Base-by-base conservation (phyloP, 2,329 filamentous ascomycete genomes). In the Diaporthe citriasiana region DNA sequence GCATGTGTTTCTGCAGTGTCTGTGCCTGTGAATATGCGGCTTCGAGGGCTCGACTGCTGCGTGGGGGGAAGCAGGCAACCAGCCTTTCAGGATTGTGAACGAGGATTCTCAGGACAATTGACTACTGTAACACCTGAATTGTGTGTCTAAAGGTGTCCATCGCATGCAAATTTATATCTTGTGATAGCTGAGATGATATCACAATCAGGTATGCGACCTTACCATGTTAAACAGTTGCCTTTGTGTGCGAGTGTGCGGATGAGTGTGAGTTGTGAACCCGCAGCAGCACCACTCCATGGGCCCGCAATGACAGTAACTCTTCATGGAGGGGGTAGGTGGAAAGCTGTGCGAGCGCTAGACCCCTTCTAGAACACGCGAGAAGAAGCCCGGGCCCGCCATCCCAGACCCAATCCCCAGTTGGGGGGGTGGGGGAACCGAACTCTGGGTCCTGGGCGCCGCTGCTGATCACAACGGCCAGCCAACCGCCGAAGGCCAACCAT, bases 281-380 rank as follows among this genome's bases (percentile, higher is more conserved):
- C 45, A 42, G 42, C 59, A 45, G 19, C 27, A 47, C 60, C 13
- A 35, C 17, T n/a, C 59, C 59, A 19, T 17, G 42, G 42, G 40
- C 19, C 40, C 9, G 56, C 22, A 60, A 65, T 65, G 9, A 27
- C 59, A 22, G 40, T 47, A 9, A 42, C 59, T 33, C 17, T 33
- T 2, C 27, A n/a, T 47, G 53, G 42, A 33, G 59, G 42, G 70
- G 30, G 53, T n/a, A 22, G 56, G 33, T 45, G 45, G 51, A 56
- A 51, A 42, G 59, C 56, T 45, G 4, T 33, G 15, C 25, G 27
- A 59, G n/a, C 51, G 55, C 55, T 74, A 66, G 30, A 40, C 72
- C 57, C 19, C 25, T 74, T 75, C 74, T 71, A 75, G 71, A 75
- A 75, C n/a, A 47, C 35, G 17, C 74, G 47, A 71, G 74, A 75